Percentiles rank a stretch among this genome's conserved stretches.
Conservation (phyloP, 768 basidiomycete genomes). For the Suillus weaverae region DNA sequence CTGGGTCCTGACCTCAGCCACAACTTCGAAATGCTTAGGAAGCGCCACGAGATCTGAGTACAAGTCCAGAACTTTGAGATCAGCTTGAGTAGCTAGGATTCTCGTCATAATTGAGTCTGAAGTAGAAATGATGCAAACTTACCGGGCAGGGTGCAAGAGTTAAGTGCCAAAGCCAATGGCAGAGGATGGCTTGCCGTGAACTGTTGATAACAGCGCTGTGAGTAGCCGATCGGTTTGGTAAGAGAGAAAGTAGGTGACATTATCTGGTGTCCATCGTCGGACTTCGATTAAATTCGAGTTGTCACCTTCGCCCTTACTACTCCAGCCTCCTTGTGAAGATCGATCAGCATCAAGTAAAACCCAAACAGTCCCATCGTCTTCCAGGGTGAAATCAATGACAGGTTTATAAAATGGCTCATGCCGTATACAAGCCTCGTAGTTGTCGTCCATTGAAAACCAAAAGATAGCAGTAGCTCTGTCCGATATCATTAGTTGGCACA, state of each 20-base stretch:
- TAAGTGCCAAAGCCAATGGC: slow-evolving; percentile 45
- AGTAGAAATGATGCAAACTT: slow-evolving; percentile 11
- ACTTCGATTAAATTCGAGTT: slow-evolving; percentile 27
- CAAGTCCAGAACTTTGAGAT: slow-evolving; percentile 55
- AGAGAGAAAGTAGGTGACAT: slow-evolving; percentile 34
- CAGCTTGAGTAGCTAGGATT: slow-evolving; percentile 46
- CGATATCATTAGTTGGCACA: neutral
- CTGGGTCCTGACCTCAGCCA: slow-evolving; percentile 42
- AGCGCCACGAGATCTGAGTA: slow-evolving; percentile 57
- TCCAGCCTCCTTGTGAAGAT: slow-evolving; percentile 16
- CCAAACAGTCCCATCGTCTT: slow-evolving; percentile 40
- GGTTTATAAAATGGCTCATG: slow-evolving; percentile 56
- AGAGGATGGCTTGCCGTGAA: slow-evolving; percentile 22
- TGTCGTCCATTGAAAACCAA: slow-evolving; percentile 35
- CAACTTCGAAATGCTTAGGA: slow-evolving; percentile 56
- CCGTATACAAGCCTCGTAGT: slow-evolving; percentile 26
- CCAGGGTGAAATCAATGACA: slow-evolving; percentile 56
- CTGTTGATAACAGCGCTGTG: slow-evolving; percentile 14
- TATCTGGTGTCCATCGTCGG: slow-evolving; percentile 36
- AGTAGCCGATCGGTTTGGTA: neutral
- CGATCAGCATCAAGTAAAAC: slow-evolving; percentile 52
- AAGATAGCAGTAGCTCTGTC: slow-evolving; percentile 71
- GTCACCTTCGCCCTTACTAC: slow-evolving; percentile 18
- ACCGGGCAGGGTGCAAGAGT: slow-evolving; percentile 52
- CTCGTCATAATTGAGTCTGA: neutral